Evolutionary conservation across 179 eudicot species (phyloP), one percentile per base, ranked within the genome.

Genomic region (Beta lomatogona): DNA sequence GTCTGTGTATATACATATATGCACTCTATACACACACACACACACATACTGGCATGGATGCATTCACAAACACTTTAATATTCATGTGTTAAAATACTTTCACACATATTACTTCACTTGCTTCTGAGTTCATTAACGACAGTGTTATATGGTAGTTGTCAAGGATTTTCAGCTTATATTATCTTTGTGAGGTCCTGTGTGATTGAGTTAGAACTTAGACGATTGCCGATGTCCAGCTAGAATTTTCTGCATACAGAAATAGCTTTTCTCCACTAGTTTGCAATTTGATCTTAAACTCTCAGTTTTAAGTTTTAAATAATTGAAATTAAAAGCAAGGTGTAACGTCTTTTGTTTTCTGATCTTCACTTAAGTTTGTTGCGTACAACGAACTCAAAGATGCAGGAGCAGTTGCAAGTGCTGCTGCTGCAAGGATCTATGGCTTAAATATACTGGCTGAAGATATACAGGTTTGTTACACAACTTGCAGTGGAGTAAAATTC

Each of bases 361-460:
- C 69, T 80, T 59, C 71, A 73, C 54, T 67, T 78, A 19, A 91
- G 94, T 83, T 77, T 85, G 91, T 92, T 71, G 91, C 94, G 36
- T 78, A 80, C 79, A 84, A 88, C 84, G 85, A 91, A 79, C 86
- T 91, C 48, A 71, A 83, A 83, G 94, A 92, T 72, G 79, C 85
- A 61, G 96, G 91, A 64, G 96, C 96, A 65, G 92, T 92, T 87
- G 96, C 96, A 60, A 91, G 92, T 84, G 87, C 88, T 82, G 86
- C 87, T 79, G 96, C 96, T 58, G 97, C 94, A 61, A 85, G 84
- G 84, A 90, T 91, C 9, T 92, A 92, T 78, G 94, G 90, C 48
- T 79, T 92, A 81, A 80, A 86, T 74, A 83, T 91, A 84, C 89
- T 92, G 72, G 92, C 86, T 60, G 83, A 87, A 86, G 92, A 91